Evolutionary conservation across 1,284 basidiomycete species (phyloP), one percentile per base, ranked within the genome.

Genomic region (Heterobasidion irregulare): DNA sequence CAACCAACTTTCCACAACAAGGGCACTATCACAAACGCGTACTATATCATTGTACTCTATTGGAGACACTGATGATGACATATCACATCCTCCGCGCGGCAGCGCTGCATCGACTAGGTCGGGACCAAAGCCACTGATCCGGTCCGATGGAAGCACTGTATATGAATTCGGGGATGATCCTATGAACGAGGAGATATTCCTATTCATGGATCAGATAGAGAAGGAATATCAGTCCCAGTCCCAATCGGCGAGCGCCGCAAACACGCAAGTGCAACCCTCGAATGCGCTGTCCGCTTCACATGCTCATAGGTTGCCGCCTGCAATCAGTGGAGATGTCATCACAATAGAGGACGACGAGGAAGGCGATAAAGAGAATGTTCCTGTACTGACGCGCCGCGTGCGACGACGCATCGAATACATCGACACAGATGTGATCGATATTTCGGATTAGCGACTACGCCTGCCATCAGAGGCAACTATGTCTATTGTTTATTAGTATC

Each of bases 361-460:
- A 12, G 79, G 41, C 10, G n/a, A 84, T 61, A 83, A 85, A 64
- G 84, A 87, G 66, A 86, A 86, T 61, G 66, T 75, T 32, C 77
- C 76, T 5, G 72, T 75, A 3, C 72, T 75, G n/a, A 75, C 73
- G 12, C 12, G 33, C 26, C 34, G 32, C 7, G 49, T 18, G 36
- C 34, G 49, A 18, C 34, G n/a, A 72, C 77, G 52, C 15, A 49
- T 53, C 12, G 48, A 38, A 18, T 55, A 59, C 8, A 50, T 53
- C 44, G 61, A 53, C 38, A 52, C 47, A 9, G 75, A 76, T 43
- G 69, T 81, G 41, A 77, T 81, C 60, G 76, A 78, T 52, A 65
- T 83, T 45, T 60, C 59, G n/a, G 51, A 53, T 32, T 49, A 33
- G 47, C 32, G 32, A n/a, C 16, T 33, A n/a, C 32, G 32, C 16